Evolutionary conservation across 306 rosid species (phyloP), one percentile per base, ranked within the genome.

Genomic region (Quercus bicolor): DNA sequence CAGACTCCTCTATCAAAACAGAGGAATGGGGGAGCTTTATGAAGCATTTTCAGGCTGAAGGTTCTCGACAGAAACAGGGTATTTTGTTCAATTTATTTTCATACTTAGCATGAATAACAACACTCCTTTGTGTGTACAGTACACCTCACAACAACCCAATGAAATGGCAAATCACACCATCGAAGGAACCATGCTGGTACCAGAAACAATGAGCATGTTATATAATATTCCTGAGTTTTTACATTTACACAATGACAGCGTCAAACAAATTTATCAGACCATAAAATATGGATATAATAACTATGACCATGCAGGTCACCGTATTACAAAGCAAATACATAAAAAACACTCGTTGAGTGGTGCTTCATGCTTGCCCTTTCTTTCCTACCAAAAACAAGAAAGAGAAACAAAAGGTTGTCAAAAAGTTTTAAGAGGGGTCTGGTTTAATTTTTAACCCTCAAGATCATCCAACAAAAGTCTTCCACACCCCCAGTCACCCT

Each of bases 391-490:
- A 77, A 37, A n/a, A 31, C 43, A 12, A 23, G 8, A 21, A 68
- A 74, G 48, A 20, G 70, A 26, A 53, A 56, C 6, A 52, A 8
- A 20, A 62, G 31, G 72, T 21, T 61, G 64, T 26, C 37, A 40
- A 65, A 65, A 52, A 23, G 16, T 31, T 21, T 31, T 24, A 28
- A 59, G 57, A 29, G 69, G 64, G 76, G 8, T 71, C 56, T 45
- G 60, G 82, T 70, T 77, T 45, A 48, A 48, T 31, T 74, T 74
- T 34, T 59, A 70, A 82, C 77, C 65, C 75, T 15, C 2, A 28
- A 83, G 76, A 82, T 26, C 33, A 80, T 76, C 62, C 83, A 83
- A 77, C 64, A 72, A 60, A 72, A 81, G 54, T 68, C 62, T 72
- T 66, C 33, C 78, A 79, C 74, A 78, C 76, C 78, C 79, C 76